These are phyloP conservation scores for Hemileccinum impolitum DNA, from an alignment of 768 basidiomycete species.

Conservation along the genomic window DNA sequence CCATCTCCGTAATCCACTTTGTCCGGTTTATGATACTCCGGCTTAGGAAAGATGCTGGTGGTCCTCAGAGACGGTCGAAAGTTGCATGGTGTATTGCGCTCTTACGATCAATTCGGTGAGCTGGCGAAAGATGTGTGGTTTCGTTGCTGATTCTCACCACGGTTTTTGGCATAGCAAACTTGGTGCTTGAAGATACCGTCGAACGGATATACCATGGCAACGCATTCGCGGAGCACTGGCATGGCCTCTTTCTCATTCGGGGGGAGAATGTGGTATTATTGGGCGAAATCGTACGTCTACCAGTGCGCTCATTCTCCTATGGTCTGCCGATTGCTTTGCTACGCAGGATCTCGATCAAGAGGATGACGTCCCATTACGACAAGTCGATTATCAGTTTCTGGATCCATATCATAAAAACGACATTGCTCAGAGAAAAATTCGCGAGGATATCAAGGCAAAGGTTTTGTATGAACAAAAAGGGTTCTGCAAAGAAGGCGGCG, in stretches of 20 bases:
- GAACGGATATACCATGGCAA: conserved; percentile 92
- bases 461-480: conserved; percentile 82
- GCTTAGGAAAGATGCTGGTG: conserved; percentile 95
- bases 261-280: conserved; percentile 98
- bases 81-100: conserved; percentile 91
- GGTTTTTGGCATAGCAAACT: conserved; percentile 67
- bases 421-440: conserved; percentile 66
- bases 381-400: conserved; percentile 68
- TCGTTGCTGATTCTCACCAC: conserved; percentile 2
- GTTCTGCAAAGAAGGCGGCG: conserved; percentile 93
- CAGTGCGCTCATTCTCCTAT: conserved; percentile 1
- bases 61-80: conserved; percentile 95
- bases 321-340: conserved; percentile 3
- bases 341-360: conserved; percentile 86
- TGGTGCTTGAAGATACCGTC: conserved; percentile 92
- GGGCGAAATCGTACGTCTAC: conserved; percentile 84
- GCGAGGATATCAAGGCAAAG: conserved; percentile 81
- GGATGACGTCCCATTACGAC: conserved; percentile 78
- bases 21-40: conserved; percentile 18
- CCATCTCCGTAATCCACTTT: conserved; percentile 42
- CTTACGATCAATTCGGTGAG: conserved; percentile 98
- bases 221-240: conserved; percentile 83
- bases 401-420: conserved; percentile 72
- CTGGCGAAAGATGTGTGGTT: background rate
- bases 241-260: conserved; percentile 90